Base-by-base conservation (phyloP, 805 yeast genomes). In the Crinitomyces ghanaensis region DNA sequence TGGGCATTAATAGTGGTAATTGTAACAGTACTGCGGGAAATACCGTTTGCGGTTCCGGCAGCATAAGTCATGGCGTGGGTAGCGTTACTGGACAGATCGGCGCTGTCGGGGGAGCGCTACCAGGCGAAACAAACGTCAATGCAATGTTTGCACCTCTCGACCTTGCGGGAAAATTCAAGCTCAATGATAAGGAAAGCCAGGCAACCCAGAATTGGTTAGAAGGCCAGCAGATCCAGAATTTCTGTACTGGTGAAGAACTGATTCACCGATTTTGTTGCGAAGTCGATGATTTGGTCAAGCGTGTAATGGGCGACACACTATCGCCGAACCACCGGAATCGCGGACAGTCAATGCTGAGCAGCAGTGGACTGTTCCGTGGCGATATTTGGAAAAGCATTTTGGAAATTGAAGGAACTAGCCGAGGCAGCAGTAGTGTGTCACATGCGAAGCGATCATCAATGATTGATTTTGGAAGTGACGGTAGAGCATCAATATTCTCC, bases 211-310 rank as follows among this genome's bases (percentile, higher is more conserved):
- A 43, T 15, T 56, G 49, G 48, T 36, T 57, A 30, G 42, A 48
- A 11, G 48, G 49, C 8, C 48, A 49, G 35, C 45, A 49, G 3
- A 49, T 52, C 16, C 57, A 53, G 28, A 55, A 54, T 28, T 41
- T 56, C 24, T 48, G 59, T 26, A 48, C 43, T 4, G 54, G 56
- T 8, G 62, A 57, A 33, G 62, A 57, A 35, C 35, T 46, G n/a
- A 45, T 57, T 20, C 61, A 54, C 25, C 36, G 62, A 11, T 56
- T 49, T 27, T 45, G 51, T 28, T 51, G 55, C 24, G 62, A 57
- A 34, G 39, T 56, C 4, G 56, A 50, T 9, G 42, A 34, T 13
- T 42, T 55, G 12, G 43, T 50, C 5, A 39, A 40, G 30, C 41
- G 50, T 13, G 34, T 53, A 1, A 34, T 56, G 31, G 60, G 58